Conservation (phyloP, 768 basidiomycete genomes). For the Mycena vitilis region DNA sequence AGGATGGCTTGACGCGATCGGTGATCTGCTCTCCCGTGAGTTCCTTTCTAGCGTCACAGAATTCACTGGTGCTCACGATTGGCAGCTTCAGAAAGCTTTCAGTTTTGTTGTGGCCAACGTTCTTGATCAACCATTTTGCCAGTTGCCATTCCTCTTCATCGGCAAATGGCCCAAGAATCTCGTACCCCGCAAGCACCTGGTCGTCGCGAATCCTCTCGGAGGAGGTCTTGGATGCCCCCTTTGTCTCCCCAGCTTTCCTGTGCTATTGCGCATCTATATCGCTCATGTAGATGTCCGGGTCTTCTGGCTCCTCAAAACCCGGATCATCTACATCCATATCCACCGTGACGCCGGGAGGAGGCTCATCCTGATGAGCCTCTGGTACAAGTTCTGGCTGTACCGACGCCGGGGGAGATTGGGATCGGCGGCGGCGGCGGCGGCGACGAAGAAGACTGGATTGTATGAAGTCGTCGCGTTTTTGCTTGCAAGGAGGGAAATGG, state of each 20-base stretch:
- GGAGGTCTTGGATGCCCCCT: not conserved
- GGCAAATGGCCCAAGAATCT: not conserved
- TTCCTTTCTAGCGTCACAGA: not conserved
- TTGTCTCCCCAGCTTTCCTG: not conserved
- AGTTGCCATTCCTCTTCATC: not conserved
- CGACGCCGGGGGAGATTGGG: too few species aligned
- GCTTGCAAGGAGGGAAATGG: too few species aligned
- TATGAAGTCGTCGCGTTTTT: too few species aligned
- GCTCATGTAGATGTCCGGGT: too few species aligned
- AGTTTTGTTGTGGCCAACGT: constrained; percentile 32
- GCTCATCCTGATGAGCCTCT: too few species aligned
- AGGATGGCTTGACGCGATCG: constrained; percentile 31
- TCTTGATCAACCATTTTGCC: not conserved
- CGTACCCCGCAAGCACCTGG: not conserved
- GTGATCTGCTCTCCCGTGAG: not conserved
- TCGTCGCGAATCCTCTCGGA: not conserved
- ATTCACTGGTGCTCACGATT: constrained; percentile 1
- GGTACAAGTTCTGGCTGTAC: too few species aligned
- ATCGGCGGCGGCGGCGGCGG: too few species aligned
- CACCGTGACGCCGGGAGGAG: too few species aligned
- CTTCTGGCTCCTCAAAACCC: too few species aligned
- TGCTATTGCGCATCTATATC: too few species aligned
- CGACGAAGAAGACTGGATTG: too few species aligned
- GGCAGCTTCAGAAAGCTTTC: constrained; percentile 27
- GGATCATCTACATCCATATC: too few species aligned